These are phyloP conservation scores for Sporothrix luriei DNA, from an alignment of 2,329 filamentous ascomycete genomes.

Conservation along the genomic window DNA sequence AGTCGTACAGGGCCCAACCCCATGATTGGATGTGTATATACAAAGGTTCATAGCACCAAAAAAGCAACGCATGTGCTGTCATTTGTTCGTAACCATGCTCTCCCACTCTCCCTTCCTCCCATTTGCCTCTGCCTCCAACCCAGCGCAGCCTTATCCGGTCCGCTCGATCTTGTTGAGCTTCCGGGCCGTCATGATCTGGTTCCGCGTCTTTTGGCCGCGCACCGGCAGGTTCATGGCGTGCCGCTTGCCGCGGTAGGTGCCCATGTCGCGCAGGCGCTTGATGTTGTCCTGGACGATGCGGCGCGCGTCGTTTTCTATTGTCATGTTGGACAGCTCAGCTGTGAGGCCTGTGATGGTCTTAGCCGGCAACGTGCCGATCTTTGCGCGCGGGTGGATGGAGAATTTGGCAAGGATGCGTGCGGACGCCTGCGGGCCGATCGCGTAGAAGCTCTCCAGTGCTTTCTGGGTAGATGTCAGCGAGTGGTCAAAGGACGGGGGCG, in stretches of 20 bases:
- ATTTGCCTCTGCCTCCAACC: neutral
- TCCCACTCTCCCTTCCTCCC: neutral
- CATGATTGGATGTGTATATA: constrained; percentile 16
- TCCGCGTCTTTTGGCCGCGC: constrained; percentile 84
- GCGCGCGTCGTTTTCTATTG: constrained; percentile 85
- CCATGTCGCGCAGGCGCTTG: constrained; percentile 82
- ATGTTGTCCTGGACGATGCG: constrained; percentile 83
- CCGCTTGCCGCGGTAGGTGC: constrained; percentile 81
- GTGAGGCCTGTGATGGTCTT: constrained; percentile 81
- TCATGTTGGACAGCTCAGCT: constrained; percentile 85
- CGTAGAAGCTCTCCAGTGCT: constrained; percentile 83
- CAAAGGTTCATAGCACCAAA: constrained; percentile 20
- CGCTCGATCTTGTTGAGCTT: constrained; percentile 64
- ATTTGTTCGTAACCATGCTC: neutral
- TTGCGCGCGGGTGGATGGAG: constrained; percentile 81
- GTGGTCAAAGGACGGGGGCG: constrained; percentile 23
- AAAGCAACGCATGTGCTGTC: constrained; percentile 1
- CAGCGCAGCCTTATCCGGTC: constrained; percentile 41
- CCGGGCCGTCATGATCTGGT: constrained; percentile 64
- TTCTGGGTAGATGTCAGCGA: constrained; percentile 49
- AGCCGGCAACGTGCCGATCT: constrained; percentile 71
- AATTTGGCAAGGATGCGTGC: constrained; percentile 81
- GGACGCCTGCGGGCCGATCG: constrained; percentile 71
- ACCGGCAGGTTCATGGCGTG: constrained; percentile 94
- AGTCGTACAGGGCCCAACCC: constrained; percentile 17